Evolutionary conservation across 257 asterid species (phyloP), one percentile per base, ranked within the genome.

Genomic region (Ophiorrhiza pumila): DNA sequence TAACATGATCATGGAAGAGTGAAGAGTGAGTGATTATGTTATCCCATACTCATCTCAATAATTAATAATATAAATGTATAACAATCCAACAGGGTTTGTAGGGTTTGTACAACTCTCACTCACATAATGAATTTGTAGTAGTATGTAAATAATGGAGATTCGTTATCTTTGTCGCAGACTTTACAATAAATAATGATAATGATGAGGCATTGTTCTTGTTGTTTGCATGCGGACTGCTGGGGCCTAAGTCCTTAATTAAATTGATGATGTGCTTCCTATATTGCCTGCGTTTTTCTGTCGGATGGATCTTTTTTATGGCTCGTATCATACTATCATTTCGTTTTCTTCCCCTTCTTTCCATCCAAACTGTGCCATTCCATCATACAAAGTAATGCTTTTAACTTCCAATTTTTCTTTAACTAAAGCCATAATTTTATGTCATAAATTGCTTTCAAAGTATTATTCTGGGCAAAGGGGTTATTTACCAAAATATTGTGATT

Each of bases 191-290:
- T 64, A 34, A 80, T 75, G 43, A 69, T 75, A 69, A 22, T 47
- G 80, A 35, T 70, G 74, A 50, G 43, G 73, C 35, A 39, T 68
- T 68, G 49, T 49, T 56, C 23, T 70, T 20, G 32, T 65, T 46
- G 71, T 61, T 43, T 25, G 70, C 85, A 81, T 68, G 85, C 81
- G 80, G 71, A 74, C 82, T 6, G 8, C 35, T 10, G 42, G 49
- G n/a, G 35, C 35, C 62, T 53, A 8, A n/a, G 59, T 31, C 61
- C 61, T 5, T 0, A 13, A 14, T 37, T 41, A 27, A 27, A 67
- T 9, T 25, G 5, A 25, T 5, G 15, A 43, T 65, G 53, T 20
- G 17, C 11, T 39, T 23, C 43, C 9, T 37, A 22, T 32, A 17
- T 17, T 32, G 25, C n/a, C 41, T 4, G 15, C 6, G 0, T 14